These are phyloP conservation scores for Trametes cingulata DNA, from an alignment of 768 basidiomycete species.

Conservation along the genomic window DNA sequence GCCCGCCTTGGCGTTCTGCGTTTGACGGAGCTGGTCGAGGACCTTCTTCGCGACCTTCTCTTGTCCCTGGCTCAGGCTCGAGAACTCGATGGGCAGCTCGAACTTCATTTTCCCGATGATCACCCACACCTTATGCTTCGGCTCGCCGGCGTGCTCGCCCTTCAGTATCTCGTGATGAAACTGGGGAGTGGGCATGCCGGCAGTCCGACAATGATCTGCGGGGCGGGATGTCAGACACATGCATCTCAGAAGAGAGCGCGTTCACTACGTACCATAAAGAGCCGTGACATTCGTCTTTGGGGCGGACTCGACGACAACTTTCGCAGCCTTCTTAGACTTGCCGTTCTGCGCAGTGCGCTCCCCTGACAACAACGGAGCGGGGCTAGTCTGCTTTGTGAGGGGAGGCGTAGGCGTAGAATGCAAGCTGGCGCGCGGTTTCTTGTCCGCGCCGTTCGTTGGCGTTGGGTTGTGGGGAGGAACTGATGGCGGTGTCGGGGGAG, in stretches of 20 bases:
- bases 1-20: conserved; percentile 1
- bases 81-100: conserved; percentile 44
- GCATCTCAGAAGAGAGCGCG: not conserved
- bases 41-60: conserved; percentile 49
- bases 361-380: not conserved
- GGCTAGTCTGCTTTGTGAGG: not conserved
- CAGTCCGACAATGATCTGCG: conserved; percentile 28
- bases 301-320: conserved; percentile 10
- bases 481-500: not conserved
- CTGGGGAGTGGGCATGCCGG: conserved; percentile 31
- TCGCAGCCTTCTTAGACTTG: not conserved
- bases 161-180: conserved; percentile 36
- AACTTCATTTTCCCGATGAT: conserved; percentile 45
- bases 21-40: conserved; percentile 37
- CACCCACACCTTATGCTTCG: conserved; percentile 47
- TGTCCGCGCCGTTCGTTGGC: too few relatives aligned
- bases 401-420: too few relatives aligned
- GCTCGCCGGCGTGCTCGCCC: conserved; percentile 25
- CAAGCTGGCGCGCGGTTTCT: too few relatives aligned
- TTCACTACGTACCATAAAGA: conserved; percentile 19
- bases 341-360: not conserved
- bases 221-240: not conserved
- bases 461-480: not conserved
- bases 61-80: conserved; percentile 40
- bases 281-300: conserved; percentile 22